Evolutionary conservation across 257 asterid genomes (phyloP).

Genomic region (Jacaranda copaia): DNA sequence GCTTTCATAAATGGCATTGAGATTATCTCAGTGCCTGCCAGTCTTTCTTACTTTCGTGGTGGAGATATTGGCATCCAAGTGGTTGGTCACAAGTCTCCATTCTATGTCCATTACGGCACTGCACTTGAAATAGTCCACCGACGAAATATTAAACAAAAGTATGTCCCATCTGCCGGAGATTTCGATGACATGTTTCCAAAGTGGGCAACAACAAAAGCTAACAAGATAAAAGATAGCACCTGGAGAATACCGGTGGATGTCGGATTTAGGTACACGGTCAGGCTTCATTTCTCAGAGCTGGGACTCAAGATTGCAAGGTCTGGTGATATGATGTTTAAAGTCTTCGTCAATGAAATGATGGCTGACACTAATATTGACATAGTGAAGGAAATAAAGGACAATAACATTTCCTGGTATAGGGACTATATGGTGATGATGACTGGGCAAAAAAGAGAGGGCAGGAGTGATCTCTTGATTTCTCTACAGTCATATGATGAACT

Average conservation of each 20-base stretch:
- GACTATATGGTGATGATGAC: too few species aligned
- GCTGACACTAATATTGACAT: not conserved
- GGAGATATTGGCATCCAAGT: slow-evolving; percentile 33
- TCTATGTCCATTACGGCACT: slow-evolving; percentile 49
- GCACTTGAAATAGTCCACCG: slow-evolving; percentile 52
- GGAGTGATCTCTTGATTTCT: too few species aligned
- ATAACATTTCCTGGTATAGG: too few species aligned
- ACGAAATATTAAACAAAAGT: slow-evolving; percentile 41
- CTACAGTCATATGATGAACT: not conserved
- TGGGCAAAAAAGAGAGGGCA: not conserved
- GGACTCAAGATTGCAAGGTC: slow-evolving; percentile 38
- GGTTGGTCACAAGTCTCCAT: slow-evolving; percentile 28
- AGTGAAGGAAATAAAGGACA: too few species aligned
- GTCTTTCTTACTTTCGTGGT: slow-evolving; percentile 24
- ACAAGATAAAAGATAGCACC: not conserved
- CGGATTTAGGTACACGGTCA: slow-evolving; percentile 38
- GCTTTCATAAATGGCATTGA: slow-evolving; percentile 41
- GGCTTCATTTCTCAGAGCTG: slow-evolving; percentile 58
- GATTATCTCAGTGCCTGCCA: slow-evolving; percentile 30
- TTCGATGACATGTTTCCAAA: slow-evolving; percentile 38
- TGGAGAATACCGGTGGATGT: too few species aligned
- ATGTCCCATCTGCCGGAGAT: slow-evolving; percentile 41
- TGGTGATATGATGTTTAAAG: slow-evolving; percentile 44
- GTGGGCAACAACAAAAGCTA: slow-evolving; percentile 36
- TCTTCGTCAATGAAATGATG: slow-evolving; percentile 46